phyloP scores from a whole-genome alignment of 192 early-diverging fungal species.

The Umbelopsis ramanniana region DNA sequence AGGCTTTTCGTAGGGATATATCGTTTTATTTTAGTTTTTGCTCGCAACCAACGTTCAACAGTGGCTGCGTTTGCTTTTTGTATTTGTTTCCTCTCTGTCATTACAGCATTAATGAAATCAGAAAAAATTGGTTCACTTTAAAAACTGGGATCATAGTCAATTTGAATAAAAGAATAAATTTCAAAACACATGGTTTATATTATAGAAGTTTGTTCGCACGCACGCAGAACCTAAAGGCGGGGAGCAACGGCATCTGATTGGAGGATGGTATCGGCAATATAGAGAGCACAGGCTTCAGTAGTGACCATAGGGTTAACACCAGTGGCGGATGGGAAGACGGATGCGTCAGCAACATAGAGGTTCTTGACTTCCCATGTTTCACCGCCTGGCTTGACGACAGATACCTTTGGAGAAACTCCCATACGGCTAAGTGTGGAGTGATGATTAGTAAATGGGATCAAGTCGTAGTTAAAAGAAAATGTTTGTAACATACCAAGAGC shows the following conservation, averaged over 20 bases:
- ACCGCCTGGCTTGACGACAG: conserved; percentile 69
- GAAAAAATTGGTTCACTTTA: too few relatives aligned
- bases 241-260: conserved; percentile 11
- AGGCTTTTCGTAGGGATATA: too few relatives aligned
- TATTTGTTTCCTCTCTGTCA: too few relatives aligned
- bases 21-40: too few relatives aligned
- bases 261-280: conserved; percentile 40
- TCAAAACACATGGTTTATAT: too few relatives aligned
- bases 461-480: background rate
- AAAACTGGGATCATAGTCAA: background rate
- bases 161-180: too few relatives aligned
- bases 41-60: too few relatives aligned
- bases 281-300: conserved; percentile 35
- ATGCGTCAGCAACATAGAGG: conserved; percentile 76
- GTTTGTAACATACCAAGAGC: conserved; percentile 48
- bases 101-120: too few relatives aligned
- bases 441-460: background rate
- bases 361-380: conserved; percentile 75
- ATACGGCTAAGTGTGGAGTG: conserved; percentile 62
- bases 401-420: conserved; percentile 55
- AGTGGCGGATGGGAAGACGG: conserved; percentile 69
- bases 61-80: too few relatives aligned
- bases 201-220: too few relatives aligned
- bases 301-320: conserved; percentile 75
- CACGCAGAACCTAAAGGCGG: background rate